Conservation (phyloP, 495 filamentous ascomycete genomes). For the Tuber magnatum region DNA sequence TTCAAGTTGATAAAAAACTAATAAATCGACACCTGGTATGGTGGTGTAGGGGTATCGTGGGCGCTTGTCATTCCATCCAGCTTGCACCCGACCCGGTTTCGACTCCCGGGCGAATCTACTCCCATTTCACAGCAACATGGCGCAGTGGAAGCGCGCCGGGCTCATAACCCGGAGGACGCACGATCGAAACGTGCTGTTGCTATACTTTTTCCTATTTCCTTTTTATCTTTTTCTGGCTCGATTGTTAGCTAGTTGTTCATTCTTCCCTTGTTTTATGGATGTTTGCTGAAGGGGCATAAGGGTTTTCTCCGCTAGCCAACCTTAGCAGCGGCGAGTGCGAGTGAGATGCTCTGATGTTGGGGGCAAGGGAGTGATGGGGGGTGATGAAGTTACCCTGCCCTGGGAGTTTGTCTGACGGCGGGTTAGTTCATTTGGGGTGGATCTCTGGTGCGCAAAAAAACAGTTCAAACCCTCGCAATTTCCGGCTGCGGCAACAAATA, state of each 20-base stretch:
- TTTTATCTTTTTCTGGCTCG: background rate
- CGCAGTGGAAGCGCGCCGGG: conserved; percentile 53
- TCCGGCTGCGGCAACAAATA: background rate
- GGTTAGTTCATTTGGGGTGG: background rate
- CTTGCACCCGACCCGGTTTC: conserved; percentile 35
- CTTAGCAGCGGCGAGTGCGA: background rate
- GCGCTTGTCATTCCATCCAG: conserved; percentile 27
- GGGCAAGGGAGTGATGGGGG: background rate
- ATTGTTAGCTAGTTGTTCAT: background rate
- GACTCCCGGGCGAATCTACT: conserved; percentile 35
- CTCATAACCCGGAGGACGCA: conserved; percentile 53
- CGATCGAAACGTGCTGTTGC: conserved; percentile 52
- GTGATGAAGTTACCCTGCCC: background rate
- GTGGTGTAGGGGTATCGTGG: conserved; percentile 37
- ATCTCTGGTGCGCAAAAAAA: background rate
- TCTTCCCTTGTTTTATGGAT: background rate
- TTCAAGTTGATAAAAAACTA: background rate
- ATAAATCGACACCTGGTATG: conserved; percentile 12
- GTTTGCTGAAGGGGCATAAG: background rate
- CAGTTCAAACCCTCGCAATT: background rate
- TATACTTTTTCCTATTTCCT: conserved; percentile 34
- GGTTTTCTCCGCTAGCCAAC: background rate
- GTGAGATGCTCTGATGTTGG: background rate
- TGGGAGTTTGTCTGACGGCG: fast-evolving
- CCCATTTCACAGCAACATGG: conserved; percentile 44